Evolutionary conservation across 1,139 yeast genomes (phyloP), one percentile per base, ranked within the genome.

Genomic region (Saccharomyces hybrid): DNA sequence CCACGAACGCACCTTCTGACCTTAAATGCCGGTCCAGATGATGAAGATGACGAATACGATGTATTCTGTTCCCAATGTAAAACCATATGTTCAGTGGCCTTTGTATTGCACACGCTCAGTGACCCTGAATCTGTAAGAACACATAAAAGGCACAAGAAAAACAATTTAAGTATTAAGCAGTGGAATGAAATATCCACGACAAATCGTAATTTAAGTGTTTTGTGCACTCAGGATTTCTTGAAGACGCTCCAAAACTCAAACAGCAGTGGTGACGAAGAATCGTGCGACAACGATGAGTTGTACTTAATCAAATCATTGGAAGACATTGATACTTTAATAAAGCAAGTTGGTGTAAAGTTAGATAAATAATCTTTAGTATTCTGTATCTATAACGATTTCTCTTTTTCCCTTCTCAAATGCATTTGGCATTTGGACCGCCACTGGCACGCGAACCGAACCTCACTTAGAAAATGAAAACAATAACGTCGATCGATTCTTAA

Each of bases 61-160:
- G 53, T 68, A 1, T 62, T 59, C 48, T 73, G 76, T 58, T 52
- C 64, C 0, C 55, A 59, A 38, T 73, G 76, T 57, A 68, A 68
- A 47, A 68, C 74, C 1, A 69, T 72, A 38, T 73, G 76, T 55
- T 67, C 73, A 1, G 64, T 69, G 51, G 66, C 67, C 2, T 69
- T 66, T 56, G 64, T 69, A 2, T 59, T 63, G 5, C 63, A 58
- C 3, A 0, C 9, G 6, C 11, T 14, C 7, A 38, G 4, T 16
- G n/a, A 16, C 44, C 5, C 34, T 2, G 27, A 47, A 26, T 16
- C 52, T 9, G 9, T 49, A 8, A 49, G 51, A 38, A 38, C 24
- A 9, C 11, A 38, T 16, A 56, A 38, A 54, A 49, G 42, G 49
- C 19, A 31, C 48, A 8, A 53, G 56, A 24, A 61, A 61, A 53